These are phyloP conservation scores for Stygiomarasmius scandens DNA, from an alignment of 1,284 basidiomycete genomes.

Conservation along the genomic window DNA sequence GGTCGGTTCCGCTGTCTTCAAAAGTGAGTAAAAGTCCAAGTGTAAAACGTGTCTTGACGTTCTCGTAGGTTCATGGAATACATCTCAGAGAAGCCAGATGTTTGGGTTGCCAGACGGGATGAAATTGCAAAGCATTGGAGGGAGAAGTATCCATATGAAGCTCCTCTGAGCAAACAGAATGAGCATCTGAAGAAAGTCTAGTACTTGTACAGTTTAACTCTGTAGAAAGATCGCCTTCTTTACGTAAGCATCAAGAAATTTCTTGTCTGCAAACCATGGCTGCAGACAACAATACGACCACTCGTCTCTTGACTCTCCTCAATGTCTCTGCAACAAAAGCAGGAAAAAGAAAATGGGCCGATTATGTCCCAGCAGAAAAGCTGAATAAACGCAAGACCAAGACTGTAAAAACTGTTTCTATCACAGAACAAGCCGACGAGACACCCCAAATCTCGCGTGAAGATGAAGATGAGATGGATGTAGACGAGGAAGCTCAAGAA, in stretches of 20 bases:
- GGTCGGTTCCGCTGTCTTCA: conserved; percentile 9
- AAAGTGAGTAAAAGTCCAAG: neutral
- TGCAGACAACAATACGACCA: no score
- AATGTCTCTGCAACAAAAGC: no score
- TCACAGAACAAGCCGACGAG: conserved; percentile 16
- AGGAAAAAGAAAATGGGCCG: no score
- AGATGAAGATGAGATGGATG: conserved; percentile 22
- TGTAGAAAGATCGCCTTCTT: no score
- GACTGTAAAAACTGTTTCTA: conserved; percentile 31
- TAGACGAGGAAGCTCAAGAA: conserved; percentile 30
- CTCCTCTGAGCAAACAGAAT: neutral
- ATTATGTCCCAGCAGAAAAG: conserved; percentile 53
- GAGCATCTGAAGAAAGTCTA: neutral
- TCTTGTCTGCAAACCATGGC: no score
- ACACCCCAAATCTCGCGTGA: no score
- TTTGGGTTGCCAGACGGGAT: conserved; percentile 6
- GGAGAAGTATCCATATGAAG: conserved; percentile 6
- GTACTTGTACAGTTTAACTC: neutral
- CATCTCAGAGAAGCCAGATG: conserved; percentile 4
- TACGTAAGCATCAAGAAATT: no score
- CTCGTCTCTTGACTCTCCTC: no score
- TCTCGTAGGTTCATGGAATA: conserved; percentile 4
- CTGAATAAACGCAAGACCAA: conserved; percentile 60
- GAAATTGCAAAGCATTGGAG: conserved; percentile 10
- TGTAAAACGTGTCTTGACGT: neutral